Base-by-base conservation (phyloP, 495 filamentous ascomycete species). In the Penicillium argentinense region DNA sequence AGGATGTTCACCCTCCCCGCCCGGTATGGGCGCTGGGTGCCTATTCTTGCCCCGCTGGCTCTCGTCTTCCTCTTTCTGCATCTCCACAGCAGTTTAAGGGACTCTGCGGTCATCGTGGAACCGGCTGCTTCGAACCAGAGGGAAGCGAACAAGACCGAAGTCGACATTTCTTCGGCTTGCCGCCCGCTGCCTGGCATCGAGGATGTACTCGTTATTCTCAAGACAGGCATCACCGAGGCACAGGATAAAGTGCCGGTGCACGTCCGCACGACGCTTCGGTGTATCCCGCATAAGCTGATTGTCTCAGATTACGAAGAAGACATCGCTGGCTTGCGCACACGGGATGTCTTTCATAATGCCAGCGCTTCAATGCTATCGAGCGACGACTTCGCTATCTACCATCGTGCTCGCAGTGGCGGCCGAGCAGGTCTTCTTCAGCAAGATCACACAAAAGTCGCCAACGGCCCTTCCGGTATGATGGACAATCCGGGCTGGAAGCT, bases 401-500 rank as follows among this genome's bases (percentile, higher is more conserved):
- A 63, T 11, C 66, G 67, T 22, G 68, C 78, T 8, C 67, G 60
- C 16, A 16, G 54, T 5, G 51, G 63, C 28, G 67, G 68, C 11
- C 63, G 59, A 13, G 34, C 49, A 14, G 70, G 63, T 3, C 63
- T 74, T n/a, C 56, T 49, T 0, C 11, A 30, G 1, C 44, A 64
- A 16, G 63, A 70, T 41, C 34, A 56, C 4, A 53, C 28, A 12
- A 57, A 68, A 23, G 69, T 71, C 33, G 46, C 47, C 26, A 71
- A 67, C 42, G 53, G 60, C 12, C 49, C 64, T 0, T 49, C 59
- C 24, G 71, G 69, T 7, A 71, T 68, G 51, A 52, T 38, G 3
- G 60, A 62, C 16, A 73, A 72, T 19, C 68, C 71, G 1, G 84
- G 79, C 16, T 88, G 84, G 83, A 74, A 71, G 42, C 67, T 85